These are phyloP conservation scores for Schizopora paradoxa DNA, from an alignment of 1,284 basidiomycete genomes.

Conservation along the genomic window DNA sequence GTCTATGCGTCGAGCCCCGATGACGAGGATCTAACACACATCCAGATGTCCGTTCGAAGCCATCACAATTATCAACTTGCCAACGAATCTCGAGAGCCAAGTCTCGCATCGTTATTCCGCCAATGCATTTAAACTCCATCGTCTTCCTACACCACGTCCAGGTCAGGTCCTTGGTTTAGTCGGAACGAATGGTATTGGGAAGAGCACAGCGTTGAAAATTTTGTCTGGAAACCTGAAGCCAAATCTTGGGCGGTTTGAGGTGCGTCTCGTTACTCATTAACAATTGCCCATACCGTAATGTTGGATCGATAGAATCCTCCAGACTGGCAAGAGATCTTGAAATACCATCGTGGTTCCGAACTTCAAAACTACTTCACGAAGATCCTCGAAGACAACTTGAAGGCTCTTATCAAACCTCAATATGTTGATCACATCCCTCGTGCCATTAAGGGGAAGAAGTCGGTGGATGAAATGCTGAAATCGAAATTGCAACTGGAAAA, in stretches of 20 bases:
- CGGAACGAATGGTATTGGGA: slow-evolving; percentile 97
- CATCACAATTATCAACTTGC: slow-evolving; percentile 95
- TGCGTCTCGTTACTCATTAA: slow-evolving; percentile 33
- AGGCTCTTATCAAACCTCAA: slow-evolving; percentile 97
- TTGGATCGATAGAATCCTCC: slow-evolving; percentile 69
- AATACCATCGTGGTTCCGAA: slow-evolving; percentile 95
- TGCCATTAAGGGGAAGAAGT: slow-evolving; percentile 87
- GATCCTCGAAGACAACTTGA: slow-evolving; percentile 96
- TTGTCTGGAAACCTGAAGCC: slow-evolving; percentile 94
- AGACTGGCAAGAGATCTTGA: slow-evolving; percentile 96
- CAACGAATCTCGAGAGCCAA: slow-evolving; percentile 89
- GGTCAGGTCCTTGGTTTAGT: slow-evolving; percentile 95
- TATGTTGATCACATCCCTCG: slow-evolving; percentile 98
- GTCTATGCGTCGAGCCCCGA: slow-evolving; percentile 25
- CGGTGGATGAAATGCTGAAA: slow-evolving; percentile 86
- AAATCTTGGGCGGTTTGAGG: slow-evolving; percentile 86
- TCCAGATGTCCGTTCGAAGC: slow-evolving; percentile 94
- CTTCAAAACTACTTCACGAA: slow-evolving; percentile 98
- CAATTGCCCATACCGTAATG: slow-evolving; percentile 5
- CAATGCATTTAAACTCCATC: slow-evolving; percentile 97
- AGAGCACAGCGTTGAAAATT: slow-evolving; percentile 94
- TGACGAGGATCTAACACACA: slow-evolving; percentile 9
- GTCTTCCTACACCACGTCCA: slow-evolving; percentile 89
- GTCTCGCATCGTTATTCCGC: slow-evolving; percentile 97
- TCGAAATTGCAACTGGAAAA: slow-evolving; percentile 82